Conservation (phyloP, 2,329 filamentous ascomycete genomes). For the Microsporum ferrugineum region DNA sequence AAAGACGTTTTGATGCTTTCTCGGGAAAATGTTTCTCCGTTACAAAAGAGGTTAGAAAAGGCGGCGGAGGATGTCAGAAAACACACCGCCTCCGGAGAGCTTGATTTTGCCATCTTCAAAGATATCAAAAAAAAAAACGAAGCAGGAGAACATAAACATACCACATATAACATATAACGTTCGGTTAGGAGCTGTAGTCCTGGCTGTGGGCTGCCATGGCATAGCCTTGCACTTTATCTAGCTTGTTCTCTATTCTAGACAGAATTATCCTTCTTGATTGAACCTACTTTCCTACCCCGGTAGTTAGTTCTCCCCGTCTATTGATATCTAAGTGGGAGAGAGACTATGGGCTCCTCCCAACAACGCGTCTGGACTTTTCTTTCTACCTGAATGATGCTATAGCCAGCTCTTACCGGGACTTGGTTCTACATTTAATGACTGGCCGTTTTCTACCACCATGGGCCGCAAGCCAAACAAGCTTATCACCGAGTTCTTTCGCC, state of each 20-base stretch:
- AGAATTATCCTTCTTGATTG: background rate
- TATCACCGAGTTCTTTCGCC: constrained; percentile 78
- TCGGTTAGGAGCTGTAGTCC: background rate
- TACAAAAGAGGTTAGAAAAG: background rate
- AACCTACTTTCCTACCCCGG: background rate
- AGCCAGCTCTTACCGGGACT: background rate
- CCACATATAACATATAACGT: background rate
- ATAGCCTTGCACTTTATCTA: background rate
- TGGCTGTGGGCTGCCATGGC: background rate
- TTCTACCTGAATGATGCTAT: background rate
- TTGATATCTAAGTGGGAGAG: background rate
- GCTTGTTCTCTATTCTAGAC: background rate
- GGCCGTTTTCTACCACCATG: constrained; percentile 39
- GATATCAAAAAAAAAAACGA: background rate
- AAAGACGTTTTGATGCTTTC: background rate
- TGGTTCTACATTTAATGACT: background rate
- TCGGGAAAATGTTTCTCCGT: background rate
- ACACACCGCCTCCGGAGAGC: constrained; percentile 1
- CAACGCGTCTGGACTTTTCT: background rate
- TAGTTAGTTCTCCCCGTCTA: background rate
- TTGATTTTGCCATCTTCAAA: constrained; percentile 1
- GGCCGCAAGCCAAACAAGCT: constrained; percentile 73
- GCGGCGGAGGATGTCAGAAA: background rate
- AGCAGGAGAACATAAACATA: background rate
- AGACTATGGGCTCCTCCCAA: background rate